These are phyloP conservation scores for Stentor roeselii DNA, from an alignment of 73 alveolate species.

Conservation along the genomic window DNA sequence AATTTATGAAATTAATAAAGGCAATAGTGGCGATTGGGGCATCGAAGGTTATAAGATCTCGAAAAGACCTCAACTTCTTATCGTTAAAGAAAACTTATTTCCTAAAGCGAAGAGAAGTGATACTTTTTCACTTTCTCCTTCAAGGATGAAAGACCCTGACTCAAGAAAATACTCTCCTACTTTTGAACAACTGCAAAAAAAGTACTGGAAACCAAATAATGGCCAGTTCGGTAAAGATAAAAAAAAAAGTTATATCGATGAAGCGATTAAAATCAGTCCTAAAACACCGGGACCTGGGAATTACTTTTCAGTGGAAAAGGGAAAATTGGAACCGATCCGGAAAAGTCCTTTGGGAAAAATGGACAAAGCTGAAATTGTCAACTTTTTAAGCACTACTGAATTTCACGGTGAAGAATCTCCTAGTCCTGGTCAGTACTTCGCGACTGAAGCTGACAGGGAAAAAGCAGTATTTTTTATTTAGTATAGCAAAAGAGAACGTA, in stretches of 20 bases:
- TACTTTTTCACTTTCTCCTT: neutral
- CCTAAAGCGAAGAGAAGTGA: neutral
- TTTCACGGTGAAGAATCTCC: conserved; percentile 1
- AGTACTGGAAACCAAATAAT: neutral
- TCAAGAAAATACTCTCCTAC: neutral
- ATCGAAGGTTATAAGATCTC: neutral
- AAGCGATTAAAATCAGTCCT: neutral
- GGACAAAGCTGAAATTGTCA: neutral
- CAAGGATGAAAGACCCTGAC: neutral
- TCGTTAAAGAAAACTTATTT: neutral
- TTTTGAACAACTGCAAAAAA: neutral
- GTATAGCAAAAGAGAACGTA: neutral
- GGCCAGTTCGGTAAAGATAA: neutral
- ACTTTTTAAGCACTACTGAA: neutral
- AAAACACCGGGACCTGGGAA: neutral
- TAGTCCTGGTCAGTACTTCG: neutral
- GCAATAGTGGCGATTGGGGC: neutral
- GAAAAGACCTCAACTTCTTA: neutral
- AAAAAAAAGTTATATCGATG: neutral
- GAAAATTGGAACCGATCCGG: neutral
- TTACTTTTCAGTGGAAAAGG: neutral
- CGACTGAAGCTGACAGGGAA: neutral
- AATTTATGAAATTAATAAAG: neutral
- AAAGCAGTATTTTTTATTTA: neutral
- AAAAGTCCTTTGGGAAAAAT: neutral